Evolutionary conservation across 2,329 filamentous ascomycete species (phyloP).

Genomic region (Hymenoscyphus scutula): DNA sequence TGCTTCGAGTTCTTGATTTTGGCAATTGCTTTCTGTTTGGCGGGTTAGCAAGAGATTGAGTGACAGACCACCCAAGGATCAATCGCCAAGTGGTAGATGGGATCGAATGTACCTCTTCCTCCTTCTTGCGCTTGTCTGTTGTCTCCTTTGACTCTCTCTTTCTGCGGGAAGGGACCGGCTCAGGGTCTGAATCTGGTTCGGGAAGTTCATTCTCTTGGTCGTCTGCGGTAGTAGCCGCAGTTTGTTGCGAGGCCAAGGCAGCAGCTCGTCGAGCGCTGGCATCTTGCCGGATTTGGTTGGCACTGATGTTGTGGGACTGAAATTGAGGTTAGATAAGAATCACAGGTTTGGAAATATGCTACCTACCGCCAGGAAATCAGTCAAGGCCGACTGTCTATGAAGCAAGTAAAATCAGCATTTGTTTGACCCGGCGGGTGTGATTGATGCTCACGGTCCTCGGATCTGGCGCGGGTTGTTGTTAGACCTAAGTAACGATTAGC

Average conservation of each 20-base stretch:
- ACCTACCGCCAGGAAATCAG: conserved; percentile 63
- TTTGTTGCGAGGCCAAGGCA: conserved; percentile 38
- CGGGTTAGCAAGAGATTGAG: conserved; percentile 11
- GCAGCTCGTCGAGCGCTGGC: conserved; percentile 46
- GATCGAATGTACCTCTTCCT: conserved; percentile 41
- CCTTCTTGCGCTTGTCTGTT: conserved; percentile 35
- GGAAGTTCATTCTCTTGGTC: conserved; percentile 33
- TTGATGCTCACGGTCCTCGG: conserved; percentile 32
- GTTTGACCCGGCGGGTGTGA: not conserved
- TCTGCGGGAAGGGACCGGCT: conserved; percentile 28
- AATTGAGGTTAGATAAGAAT: conserved; percentile 43
- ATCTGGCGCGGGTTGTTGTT: conserved; percentile 30
- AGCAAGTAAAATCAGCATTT: conserved; percentile 9
- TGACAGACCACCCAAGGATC: not conserved
- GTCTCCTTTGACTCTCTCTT: conserved; percentile 33
- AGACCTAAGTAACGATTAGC: not conserved
- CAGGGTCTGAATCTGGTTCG: conserved; percentile 28
- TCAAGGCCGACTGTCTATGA: conserved; percentile 59
- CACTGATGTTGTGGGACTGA: conserved; percentile 71
- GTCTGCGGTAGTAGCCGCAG: conserved; percentile 37
- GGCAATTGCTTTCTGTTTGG: conserved; percentile 49
- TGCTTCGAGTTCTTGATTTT: conserved; percentile 61
- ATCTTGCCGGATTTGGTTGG: conserved; percentile 51
- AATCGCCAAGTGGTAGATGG: conserved; percentile 2
- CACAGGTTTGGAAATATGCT: not conserved